These are phyloP conservation scores for Monilinia laxa DNA, from an alignment of 2,329 filamentous ascomycete species.

Conservation along the genomic window DNA sequence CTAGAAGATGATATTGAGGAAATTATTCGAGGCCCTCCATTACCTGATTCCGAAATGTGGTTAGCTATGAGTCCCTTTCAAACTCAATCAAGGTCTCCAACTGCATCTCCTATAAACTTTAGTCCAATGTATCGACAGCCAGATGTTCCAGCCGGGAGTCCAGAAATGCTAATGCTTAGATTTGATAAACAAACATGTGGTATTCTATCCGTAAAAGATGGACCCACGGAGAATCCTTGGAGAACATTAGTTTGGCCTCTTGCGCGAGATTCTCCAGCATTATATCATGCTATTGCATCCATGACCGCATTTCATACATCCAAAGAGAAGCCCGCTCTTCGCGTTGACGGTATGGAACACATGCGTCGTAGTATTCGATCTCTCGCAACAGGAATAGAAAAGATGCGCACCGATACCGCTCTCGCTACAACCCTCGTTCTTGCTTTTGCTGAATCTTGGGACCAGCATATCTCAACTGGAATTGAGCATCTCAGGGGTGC, in stretches of 20 bases:
- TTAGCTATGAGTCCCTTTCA: conserved; percentile 32
- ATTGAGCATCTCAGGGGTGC: conserved; percentile 69
- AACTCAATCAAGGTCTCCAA: conserved; percentile 30
- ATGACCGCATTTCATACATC: conserved; percentile 69
- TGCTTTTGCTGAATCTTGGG: conserved; percentile 71
- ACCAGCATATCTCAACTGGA: conserved; percentile 66
- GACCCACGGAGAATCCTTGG: conserved; percentile 69
- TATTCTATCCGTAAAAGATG: conserved; percentile 70
- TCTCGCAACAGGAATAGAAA: conserved; percentile 58
- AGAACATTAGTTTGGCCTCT: conserved; percentile 69
- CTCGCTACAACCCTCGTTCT: conserved; percentile 69
- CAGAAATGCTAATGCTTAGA: conserved; percentile 60
- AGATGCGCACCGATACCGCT: conserved; percentile 63
- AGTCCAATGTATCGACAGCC: conserved; percentile 47
- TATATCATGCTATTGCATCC: conserved; percentile 67
- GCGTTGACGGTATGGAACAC: conserved; percentile 65
- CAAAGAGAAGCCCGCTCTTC: conserved; percentile 55
- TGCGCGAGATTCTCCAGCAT: conserved; percentile 60
- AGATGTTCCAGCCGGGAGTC: conserved; percentile 50
- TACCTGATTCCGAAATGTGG: conserved; percentile 36
- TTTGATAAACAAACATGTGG: conserved; percentile 68
- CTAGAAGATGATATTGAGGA: conserved; percentile 55
- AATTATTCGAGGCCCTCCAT: conserved; percentile 46
- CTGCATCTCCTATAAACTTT: conserved; percentile 29
- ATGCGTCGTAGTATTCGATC: conserved; percentile 63